These are phyloP conservation scores for Pyronema domesticum DNA, from an alignment of 495 filamentous ascomycete species.

Conservation along the genomic window DNA sequence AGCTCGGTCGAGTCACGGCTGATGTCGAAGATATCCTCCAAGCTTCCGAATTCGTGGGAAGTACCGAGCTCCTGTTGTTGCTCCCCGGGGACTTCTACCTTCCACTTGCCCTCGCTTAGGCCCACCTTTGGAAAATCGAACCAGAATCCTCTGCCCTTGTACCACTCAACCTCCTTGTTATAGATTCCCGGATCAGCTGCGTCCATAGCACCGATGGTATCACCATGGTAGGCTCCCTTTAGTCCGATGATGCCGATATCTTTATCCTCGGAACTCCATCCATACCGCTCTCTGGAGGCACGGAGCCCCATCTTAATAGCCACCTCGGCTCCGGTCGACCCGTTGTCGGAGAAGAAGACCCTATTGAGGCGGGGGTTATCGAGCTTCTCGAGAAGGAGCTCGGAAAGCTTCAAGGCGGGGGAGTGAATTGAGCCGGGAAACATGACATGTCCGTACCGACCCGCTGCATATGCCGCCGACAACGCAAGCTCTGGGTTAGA, in stretches of 20 bases:
- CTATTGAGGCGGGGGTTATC: constrained; percentile 42
- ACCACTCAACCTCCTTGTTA: constrained; percentile 67
- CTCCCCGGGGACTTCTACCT: constrained; percentile 36
- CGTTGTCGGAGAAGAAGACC: constrained; percentile 65
- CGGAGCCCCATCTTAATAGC: constrained; percentile 63
- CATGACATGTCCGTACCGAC: constrained; percentile 75
- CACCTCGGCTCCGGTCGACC: constrained; percentile 62
- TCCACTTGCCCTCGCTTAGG: constrained; percentile 45
- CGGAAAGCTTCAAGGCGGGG: constrained; percentile 47
- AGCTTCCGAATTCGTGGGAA: constrained; percentile 30
- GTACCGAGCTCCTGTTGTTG: constrained; percentile 34
- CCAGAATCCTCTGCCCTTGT: constrained; percentile 54
- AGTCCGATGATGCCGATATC: constrained; percentile 49
- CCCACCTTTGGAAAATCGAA: constrained; percentile 54
- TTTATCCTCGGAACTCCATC: constrained; percentile 35
- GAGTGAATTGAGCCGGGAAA: constrained; percentile 56
- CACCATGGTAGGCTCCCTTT: constrained; percentile 62
- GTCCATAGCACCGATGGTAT: constrained; percentile 71
- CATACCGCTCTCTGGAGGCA: constrained; percentile 43
- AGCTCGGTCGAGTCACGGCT: constrained; percentile 28
- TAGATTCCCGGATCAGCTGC: constrained; percentile 51
- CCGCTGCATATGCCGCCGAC: constrained; percentile 57
- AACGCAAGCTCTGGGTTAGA: constrained; percentile 48
- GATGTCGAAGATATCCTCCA: constrained; percentile 38
- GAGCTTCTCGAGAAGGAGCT: constrained; percentile 36